These are phyloP conservation scores for Pythium dissimile DNA, from an alignment of 352 stramenopile species.

Conservation along the genomic window DNA sequence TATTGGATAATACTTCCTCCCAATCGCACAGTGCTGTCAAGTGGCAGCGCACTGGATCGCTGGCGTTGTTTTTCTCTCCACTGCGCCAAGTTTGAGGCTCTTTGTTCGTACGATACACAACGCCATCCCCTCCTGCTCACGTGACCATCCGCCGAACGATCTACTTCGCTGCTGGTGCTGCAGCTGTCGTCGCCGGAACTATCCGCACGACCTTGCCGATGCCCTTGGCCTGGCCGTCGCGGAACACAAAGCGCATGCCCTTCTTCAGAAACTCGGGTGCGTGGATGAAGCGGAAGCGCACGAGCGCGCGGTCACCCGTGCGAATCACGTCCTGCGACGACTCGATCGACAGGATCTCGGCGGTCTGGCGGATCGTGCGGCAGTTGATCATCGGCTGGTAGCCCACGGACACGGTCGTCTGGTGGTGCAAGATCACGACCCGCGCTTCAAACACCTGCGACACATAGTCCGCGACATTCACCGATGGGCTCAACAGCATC, in stretches of 20 bases:
- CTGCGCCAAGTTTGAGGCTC: no score
- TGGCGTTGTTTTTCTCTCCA: no score
- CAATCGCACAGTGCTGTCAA: no score
- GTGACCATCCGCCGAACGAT: no score
- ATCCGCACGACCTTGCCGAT: conserved; percentile 92
- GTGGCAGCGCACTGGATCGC: no score
- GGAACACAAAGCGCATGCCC: conserved; percentile 97
- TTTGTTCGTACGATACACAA: no score
- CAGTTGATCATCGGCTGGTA: conserved; percentile 96
- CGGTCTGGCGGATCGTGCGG: conserved; percentile 89
- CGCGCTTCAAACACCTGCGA: conserved; percentile 89
- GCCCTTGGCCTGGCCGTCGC: conserved; percentile 96
- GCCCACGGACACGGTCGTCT: conserved; percentile 91
- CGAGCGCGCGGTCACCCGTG: conserved; percentile 87
- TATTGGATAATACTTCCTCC: no score
- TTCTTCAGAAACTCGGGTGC: conserved; percentile 95
- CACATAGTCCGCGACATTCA: conserved; percentile 73
- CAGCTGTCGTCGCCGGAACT: conserved; percentile 25
- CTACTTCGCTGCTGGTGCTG: neutral
- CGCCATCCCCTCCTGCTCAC: no score
- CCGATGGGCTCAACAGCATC: conserved; percentile 82
- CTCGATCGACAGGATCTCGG: conserved; percentile 86
- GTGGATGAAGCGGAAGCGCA: conserved; percentile 91
- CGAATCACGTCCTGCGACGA: conserved; percentile 81
- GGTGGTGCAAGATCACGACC: conserved; percentile 94